Percentiles rank a stretch among this genome's conserved stretches.
These are phyloP conservation scores for Solanum habrochaites DNA, from an alignment of 257 asterid genomes.

Conservation along the genomic window DNA sequence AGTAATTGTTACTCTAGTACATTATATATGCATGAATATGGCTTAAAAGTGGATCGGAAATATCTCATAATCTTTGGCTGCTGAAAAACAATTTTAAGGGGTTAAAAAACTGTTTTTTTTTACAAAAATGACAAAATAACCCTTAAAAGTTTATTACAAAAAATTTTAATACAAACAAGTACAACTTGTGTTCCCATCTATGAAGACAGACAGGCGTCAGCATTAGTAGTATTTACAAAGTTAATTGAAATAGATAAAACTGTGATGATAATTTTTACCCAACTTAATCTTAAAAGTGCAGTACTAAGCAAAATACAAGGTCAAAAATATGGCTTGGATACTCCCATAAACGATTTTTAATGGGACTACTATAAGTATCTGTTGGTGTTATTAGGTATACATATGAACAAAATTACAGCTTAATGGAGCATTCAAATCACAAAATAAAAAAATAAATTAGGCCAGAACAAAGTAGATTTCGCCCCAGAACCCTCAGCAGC, in stretches of 20 bases:
- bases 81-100: background rate
- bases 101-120: background rate
- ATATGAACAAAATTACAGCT: slow-evolving; percentile 4
- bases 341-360: background rate
- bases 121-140: background rate
- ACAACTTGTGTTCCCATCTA: background rate
- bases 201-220: background rate
- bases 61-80: background rate
- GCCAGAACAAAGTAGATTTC: background rate
- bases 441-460: background rate
- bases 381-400: background rate
- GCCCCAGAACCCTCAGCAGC: background rate
- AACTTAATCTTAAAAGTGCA: background rate
- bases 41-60: too few relatives aligned
- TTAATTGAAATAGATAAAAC: background rate
- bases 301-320: background rate
- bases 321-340: background rate
- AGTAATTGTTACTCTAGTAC: too few relatives aligned
- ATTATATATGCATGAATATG: too few relatives aligned
- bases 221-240: background rate
- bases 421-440: background rate
- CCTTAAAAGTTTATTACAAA: background rate
- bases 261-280: background rate
- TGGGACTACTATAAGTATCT: background rate
- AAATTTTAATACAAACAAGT: background rate